Conservation (phyloP, 768 basidiomycete genomes). For the Lentinula raphanica region DNA sequence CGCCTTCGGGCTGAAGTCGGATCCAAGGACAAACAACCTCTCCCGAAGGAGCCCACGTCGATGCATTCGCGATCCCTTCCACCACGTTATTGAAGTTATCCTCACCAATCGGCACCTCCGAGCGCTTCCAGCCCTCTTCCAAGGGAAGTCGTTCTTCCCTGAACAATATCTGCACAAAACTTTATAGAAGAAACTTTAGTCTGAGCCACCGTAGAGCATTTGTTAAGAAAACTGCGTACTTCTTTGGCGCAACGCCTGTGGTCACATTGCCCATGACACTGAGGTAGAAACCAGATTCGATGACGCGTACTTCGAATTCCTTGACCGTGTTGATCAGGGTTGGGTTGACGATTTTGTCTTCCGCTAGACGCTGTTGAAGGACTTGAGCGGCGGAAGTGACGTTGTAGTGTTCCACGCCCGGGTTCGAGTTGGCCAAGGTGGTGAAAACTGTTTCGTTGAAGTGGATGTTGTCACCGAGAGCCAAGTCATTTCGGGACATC, state of each 20-base stretch:
- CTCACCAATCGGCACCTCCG: not conserved
- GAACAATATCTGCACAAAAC: slow-evolving; percentile 5
- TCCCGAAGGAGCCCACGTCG: not conserved
- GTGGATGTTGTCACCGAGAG: slow-evolving; percentile 1
- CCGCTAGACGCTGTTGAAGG: slow-evolving; percentile 2
- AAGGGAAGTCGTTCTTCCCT: slow-evolving; percentile 5
- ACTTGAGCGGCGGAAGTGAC: slow-evolving; percentile 5
- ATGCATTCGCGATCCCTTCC: not conserved
- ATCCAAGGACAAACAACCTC: slow-evolving; percentile 1
- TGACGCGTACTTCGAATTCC: slow-evolving; percentile 9
- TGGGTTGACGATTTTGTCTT: slow-evolving; percentile 9
- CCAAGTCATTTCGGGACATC: not conserved
- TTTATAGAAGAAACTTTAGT: not conserved
- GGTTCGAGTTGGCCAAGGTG: slow-evolving; percentile 6
- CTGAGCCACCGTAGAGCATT: not conserved
- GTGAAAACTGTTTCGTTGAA: slow-evolving; percentile 5
- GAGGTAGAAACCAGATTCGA: slow-evolving; percentile 12
- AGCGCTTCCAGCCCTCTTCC: not conserved
- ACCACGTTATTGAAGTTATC: not conserved
- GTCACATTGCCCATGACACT: slow-evolving; percentile 9
- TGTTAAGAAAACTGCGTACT: not conserved
- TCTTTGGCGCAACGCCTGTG: not conserved
- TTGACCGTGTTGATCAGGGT: slow-evolving; percentile 7
- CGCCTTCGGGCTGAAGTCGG: slow-evolving; percentile 3
- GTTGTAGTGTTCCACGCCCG: slow-evolving; percentile 12